Conservation (phyloP, 371 early-diverging fungal genomes). For the Nematocida homosporus region DNA sequence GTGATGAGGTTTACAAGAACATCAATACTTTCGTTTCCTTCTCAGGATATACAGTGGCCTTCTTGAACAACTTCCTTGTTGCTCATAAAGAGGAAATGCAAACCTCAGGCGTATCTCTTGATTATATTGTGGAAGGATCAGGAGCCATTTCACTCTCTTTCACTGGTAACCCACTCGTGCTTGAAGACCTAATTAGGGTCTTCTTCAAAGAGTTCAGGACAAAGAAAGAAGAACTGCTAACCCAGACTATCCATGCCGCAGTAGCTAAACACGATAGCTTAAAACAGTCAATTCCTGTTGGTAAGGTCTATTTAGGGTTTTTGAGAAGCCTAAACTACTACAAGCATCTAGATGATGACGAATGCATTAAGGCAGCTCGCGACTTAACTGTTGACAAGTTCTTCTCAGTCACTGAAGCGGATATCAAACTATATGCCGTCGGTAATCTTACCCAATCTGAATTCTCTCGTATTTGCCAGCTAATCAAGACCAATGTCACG, state of each 20-base stretch:
- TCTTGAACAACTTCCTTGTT: constrained; percentile 42
- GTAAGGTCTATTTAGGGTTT: constrained; percentile 14
- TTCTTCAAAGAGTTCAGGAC: constrained; percentile 16
- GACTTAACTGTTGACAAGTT: not conserved
- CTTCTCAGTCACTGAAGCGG: no score
- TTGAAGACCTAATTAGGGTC: constrained; percentile 17
- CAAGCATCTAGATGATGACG: not conserved
- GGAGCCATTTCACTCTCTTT: no score
- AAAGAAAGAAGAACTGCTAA: constrained; percentile 19
- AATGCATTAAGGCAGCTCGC: constrained; percentile 20
- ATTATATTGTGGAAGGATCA: not conserved
- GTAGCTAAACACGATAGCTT: constrained; percentile 3
- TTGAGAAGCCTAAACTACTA: not conserved
- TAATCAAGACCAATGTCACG: constrained; percentile 14
- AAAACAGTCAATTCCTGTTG: constrained; percentile 36
- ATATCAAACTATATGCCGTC: no score
- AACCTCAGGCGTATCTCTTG: constrained; percentile 11
- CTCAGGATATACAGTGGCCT: constrained; percentile 30
- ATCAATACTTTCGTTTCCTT: constrained; percentile 17
- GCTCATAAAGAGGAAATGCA: constrained; percentile 42
- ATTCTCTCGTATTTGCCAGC: not conserved
- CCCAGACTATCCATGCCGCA: constrained; percentile 43
- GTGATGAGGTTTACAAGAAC: constrained; percentile 4
- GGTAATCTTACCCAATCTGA: constrained; percentile 38
- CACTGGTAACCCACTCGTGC: no score